Base-by-base conservation (phyloP, 2,329 filamentous ascomycete species). In the Clarireedia paspali region DNA sequence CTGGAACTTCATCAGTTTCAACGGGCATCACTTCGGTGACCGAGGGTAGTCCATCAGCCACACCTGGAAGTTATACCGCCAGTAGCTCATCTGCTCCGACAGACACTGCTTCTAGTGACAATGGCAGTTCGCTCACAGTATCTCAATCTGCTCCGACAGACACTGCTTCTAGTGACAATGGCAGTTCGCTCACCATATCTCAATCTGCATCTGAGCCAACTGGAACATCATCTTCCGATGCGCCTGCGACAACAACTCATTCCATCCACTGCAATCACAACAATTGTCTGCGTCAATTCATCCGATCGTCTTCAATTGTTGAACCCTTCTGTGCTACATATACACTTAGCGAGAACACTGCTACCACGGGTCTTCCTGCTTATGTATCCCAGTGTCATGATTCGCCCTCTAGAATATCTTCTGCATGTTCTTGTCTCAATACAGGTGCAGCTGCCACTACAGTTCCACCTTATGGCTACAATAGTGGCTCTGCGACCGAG, bases 261-360 rank as follows among this genome's bases (percentile, higher is more conserved):
- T n/a, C 53, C 6, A 39, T 50, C 9, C 55, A 61, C 15, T 66
- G 64, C 23, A 53, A 64, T 39, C 61, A 59, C 9, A 57, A 66
- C 42, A 66, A 66, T 39, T 66, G 64, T 42, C 57, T 63, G 46
- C 63, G 64, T 30, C 61, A 66, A 54, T 30, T 64, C 14, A 59
- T 62, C 14, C 46, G 56, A 47, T 57, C 59, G 15, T 63, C 63
- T 34, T 36, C 49, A 1, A 30, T 55, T 12, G 62, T 59, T 26
- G 46, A 36, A 17, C 27, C 47, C 2, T 66, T 66, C 50, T 66
- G 64, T 59, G 60, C 63, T 42, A 63, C 60, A 36, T 66, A 65
- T 47, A 66, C 65, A 5, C 54, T 57, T 3, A 58, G 55, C 6
- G 15, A 51, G n/a, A 60, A 61, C 36, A 58, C 61, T 38, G 57